phyloP scores from a whole-genome alignment of 2,329 filamentous ascomycete species.

The Ophiocordyceps camponoti-floridani region DNA sequence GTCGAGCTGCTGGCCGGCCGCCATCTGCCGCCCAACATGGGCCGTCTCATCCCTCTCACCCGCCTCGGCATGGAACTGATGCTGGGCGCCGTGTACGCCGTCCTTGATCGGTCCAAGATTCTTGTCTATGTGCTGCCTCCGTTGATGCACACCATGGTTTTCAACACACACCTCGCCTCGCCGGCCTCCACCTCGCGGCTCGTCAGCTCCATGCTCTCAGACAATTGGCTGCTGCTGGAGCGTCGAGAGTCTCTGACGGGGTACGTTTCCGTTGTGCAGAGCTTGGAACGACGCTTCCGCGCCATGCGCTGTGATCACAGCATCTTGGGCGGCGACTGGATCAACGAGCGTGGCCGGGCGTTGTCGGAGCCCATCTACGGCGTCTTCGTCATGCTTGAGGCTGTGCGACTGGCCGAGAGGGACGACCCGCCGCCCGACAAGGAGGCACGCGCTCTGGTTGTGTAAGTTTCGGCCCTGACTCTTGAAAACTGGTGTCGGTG shows the following conservation, averaged over 20 bases:
- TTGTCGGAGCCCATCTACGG: conserved; percentile 81
- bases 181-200: conserved; percentile 39
- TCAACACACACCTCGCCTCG: conserved; percentile 58
- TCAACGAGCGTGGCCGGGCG: conserved; percentile 30
- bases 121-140: conserved; percentile 53
- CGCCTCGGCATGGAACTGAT: conserved; percentile 55
- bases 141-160: conserved; percentile 48
- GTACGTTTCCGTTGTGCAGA: conserved; percentile 83
- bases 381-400: conserved; percentile 91
- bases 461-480: conserved; percentile 39
- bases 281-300: conserved; percentile 49
- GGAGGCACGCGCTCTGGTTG: conserved; percentile 65
- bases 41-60: conserved; percentile 45
- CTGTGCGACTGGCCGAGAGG: conserved; percentile 61
- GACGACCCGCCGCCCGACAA: conserved; percentile 34
- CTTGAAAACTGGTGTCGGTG: neutral
- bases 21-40: conserved; percentile 32
- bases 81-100: conserved; percentile 44
- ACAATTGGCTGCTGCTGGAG: conserved; percentile 61
- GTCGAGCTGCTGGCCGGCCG: conserved; percentile 21
- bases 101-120: conserved; percentile 50
- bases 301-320: conserved; percentile 89
- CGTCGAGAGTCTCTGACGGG: conserved; percentile 76
- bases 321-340: conserved; percentile 84
- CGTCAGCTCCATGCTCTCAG: conserved; percentile 44